Evolutionary conservation across 495 filamentous ascomycete genomes (phyloP).

Genomic region (Penicillium silybi): DNA sequence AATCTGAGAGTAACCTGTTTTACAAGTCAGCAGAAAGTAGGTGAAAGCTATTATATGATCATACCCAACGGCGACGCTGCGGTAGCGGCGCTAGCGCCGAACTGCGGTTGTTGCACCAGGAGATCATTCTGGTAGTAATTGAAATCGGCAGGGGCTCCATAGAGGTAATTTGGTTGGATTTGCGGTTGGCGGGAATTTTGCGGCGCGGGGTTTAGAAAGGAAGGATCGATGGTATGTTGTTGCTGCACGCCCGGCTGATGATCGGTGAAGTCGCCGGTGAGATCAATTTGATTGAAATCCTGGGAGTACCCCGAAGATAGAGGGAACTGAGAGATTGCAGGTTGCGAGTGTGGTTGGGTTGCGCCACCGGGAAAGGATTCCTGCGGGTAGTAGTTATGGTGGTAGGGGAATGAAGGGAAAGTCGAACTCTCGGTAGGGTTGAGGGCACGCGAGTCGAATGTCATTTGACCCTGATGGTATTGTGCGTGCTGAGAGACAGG

Average conservation of each 20-base stretch:
- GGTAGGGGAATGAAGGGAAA: constrained; percentile 32
- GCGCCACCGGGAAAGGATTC: constrained; percentile 28
- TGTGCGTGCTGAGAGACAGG: constrained; percentile 27
- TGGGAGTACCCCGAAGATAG: constrained; percentile 25
- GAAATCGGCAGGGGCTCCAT: constrained; percentile 26
- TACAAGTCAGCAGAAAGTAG: not conserved
- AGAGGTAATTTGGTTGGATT: constrained; percentile 28
- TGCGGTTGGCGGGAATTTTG: constrained; percentile 4
- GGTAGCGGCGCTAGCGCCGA: not conserved
- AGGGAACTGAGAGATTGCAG: constrained; percentile 22
- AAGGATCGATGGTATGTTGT: constrained; percentile 41
- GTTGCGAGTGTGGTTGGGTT: constrained; percentile 23
- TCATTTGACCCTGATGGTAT: constrained; percentile 22
- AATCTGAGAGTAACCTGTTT: not conserved
- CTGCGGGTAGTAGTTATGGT: constrained; percentile 30
- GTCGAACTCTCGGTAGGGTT: constrained; percentile 30
- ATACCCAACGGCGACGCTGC: not conserved
- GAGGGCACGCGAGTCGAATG: constrained; percentile 32
- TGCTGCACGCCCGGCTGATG: constrained; percentile 19
- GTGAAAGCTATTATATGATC: not conserved
- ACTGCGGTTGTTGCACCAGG: constrained; percentile 14
- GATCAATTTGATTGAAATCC: constrained; percentile 28
- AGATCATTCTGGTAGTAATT: constrained; percentile 33
- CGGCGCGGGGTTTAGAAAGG: constrained; percentile 29
- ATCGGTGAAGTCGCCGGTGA: constrained; percentile 30